Evolutionary conservation across 2,329 filamentous ascomycete genomes (phyloP), one percentile per base, ranked within the genome.

Genomic region (Colletotrichum sp.): DNA sequence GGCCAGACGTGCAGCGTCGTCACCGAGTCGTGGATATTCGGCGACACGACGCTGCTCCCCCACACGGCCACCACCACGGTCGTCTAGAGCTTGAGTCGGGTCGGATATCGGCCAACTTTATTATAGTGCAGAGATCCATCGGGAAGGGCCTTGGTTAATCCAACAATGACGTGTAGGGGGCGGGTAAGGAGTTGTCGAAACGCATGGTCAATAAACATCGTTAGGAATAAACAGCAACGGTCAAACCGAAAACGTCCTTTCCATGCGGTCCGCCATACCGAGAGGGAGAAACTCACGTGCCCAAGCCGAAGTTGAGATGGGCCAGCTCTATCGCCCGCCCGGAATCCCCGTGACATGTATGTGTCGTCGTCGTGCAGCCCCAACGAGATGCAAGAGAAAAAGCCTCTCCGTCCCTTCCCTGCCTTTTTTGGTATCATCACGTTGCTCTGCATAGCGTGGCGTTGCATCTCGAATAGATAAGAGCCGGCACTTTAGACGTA

Each of bases 11-110:
- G 75, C 65, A 65, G 68, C 12, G 22, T 74, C 27, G 44, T 73
- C 30, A 64, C 68, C 22, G 64, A 76, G 60, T 77, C 68, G 16
- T 74, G 75, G 73, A 48, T 76, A 16, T 34, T 66, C 3, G 69
- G 75, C 16, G 68, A 76, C 30, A 73, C 65, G 15, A 76, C 75
- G 13, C 22, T 73, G 25, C 64, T 73, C 30, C 69, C 73, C 5
- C 30, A 22, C 69, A n/a, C 69, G 19, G 22, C 57, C n/a, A 60
- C 27, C 2, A 34, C 30, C 15, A 48, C 68, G 6, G 30, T 25
- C 2, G n/a, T 13, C 12, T 55, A 60, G 19, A 63, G n/a, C 19
- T 63, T 34, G 59, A 22, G 11, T 63, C 32, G 59, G 28, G 19
- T 63, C 32, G 59, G 28, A 7, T 32, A 52, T 52, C 44, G 44